Base-by-base conservation (phyloP, 306 rosid genomes). In the Casuarina glauca region DNA sequence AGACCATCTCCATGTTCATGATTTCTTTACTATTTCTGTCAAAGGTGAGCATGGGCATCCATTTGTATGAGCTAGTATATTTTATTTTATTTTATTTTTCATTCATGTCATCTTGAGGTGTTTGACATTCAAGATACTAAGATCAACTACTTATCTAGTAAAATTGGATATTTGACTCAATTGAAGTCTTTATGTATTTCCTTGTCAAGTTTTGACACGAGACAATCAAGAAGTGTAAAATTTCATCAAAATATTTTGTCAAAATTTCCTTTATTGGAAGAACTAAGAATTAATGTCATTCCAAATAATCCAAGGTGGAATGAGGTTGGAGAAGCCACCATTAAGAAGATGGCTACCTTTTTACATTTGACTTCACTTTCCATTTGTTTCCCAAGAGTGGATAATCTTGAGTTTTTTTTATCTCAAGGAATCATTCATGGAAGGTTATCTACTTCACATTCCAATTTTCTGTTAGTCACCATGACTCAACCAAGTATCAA, bases 221-320 rank as follows among this genome's bases (percentile, higher is more conserved):
- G 38, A 26, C 20, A 36, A 9, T 79, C 61, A 58, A 41, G 20
- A 17, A 42, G 16, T 62, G 73, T 12, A 44, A 3, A 63, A 7
- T 11, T 15, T 52, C n/a, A 64, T 66, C 16, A 2, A 32, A 9
- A 36, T 46, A 74, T 58, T 6, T 79, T 84, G 51, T 72, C 57
- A 66, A 76, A 41, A 9, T 79, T 80, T 38, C 13, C 3, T 1
- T 64, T 9, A 15, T 76, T 84, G 61, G 87, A 84, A 80, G 87
- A 84, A 75, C 46, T 79, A 58, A 36, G 53, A 26, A 76, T 80
- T 76, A 60, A 76, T 66, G 84, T 84, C 5, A 60, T 54, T 32
- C 61, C 76, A 6, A 51, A 67, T 15, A 11, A 67, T 39, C 36
- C 26, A 7, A 76, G 77, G 78, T 72, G 74, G 49, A 26, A 16